Conservation (phyloP, 257 asterid species). For the Jacaranda copaia region DNA sequence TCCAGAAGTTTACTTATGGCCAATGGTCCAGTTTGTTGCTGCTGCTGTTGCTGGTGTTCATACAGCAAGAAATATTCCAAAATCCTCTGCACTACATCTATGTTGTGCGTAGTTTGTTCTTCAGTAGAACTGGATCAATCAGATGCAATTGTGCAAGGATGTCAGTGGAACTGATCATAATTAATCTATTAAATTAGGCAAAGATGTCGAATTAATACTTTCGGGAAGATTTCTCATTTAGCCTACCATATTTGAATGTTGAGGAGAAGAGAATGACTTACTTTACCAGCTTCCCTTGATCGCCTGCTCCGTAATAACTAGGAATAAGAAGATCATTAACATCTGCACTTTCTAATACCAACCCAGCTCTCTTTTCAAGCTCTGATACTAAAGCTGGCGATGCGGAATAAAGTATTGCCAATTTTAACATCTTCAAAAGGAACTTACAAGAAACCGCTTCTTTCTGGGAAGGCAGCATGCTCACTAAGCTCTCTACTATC, state of each 20-base stretch:
- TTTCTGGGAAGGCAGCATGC: slow-evolving; percentile 72
- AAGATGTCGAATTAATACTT: neutral
- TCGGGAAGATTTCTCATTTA: neutral
- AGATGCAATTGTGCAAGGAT: slow-evolving; percentile 29
- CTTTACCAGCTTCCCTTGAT: slow-evolving; percentile 60
- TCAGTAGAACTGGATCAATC: slow-evolving; percentile 54
- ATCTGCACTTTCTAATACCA: slow-evolving; percentile 69
- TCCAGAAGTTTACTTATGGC: slow-evolving; percentile 77
- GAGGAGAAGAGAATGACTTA: slow-evolving; percentile 47
- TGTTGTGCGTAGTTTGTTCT: slow-evolving; percentile 60
- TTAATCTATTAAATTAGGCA: neutral
- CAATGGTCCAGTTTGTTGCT: slow-evolving; percentile 48
- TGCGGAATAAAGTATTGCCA: slow-evolving; percentile 63
- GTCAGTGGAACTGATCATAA: slow-evolving; percentile 18
- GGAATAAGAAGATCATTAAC: slow-evolving; percentile 78
- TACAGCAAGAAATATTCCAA: slow-evolving; percentile 73
- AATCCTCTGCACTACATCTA: slow-evolving; percentile 72
- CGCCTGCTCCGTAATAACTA: slow-evolving; percentile 45
- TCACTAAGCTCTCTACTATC: slow-evolving; percentile 73
- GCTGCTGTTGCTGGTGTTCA: slow-evolving; percentile 59
- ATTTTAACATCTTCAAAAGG: slow-evolving; percentile 65
- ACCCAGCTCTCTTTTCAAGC: slow-evolving; percentile 79
- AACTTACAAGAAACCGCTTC: slow-evolving; percentile 80
- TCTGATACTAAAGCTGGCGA: slow-evolving; percentile 80
- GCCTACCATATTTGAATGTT: slow-evolving; percentile 15